Percentiles rank a stretch among this genome's conserved stretches.
Evolutionary conservation across 1,284 basidiomycete genomes (phyloP).

Genomic region (Naganishia sp.): DNA sequence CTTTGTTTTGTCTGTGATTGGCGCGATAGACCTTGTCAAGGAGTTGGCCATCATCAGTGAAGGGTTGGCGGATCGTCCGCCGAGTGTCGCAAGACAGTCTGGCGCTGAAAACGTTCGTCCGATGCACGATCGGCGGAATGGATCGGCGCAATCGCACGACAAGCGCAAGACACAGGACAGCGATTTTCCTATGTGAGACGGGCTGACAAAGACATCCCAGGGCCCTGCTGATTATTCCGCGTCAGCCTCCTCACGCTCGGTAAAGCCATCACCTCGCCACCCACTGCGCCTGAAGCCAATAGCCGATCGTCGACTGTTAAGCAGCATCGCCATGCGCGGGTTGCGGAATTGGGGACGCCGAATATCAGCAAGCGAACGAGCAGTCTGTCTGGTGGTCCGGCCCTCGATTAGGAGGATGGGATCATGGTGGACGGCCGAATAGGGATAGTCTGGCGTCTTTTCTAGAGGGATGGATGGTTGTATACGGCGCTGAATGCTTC

Average conservation of each 20-base stretch:
- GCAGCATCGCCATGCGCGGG: not conserved
- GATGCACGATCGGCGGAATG: not conserved
- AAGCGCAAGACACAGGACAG: not conserved
- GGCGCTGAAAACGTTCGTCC: not conserved
- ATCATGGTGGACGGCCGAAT: no score
- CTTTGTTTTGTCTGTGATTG: constrained; percentile 10
- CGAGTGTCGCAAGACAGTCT: not conserved
- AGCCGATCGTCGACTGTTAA: not conserved
- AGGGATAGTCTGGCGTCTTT: no score
- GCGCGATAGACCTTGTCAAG: constrained; percentile 15
- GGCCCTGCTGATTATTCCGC: not conserved
- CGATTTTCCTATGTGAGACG: not conserved
- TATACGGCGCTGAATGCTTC: no score
- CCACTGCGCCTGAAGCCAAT: not conserved
- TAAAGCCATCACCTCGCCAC: constrained; percentile 1
- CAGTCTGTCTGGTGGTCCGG: constrained; percentile 6
- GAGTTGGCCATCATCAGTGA: constrained; percentile 18
- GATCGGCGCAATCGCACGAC: not conserved
- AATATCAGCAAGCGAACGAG: constrained; percentile 24
- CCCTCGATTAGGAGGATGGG: no score
- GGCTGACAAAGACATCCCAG: not conserved
- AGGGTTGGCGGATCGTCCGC: not conserved
- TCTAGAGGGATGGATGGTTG: no score
- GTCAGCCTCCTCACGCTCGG: constrained; percentile 5
- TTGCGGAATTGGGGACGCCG: not conserved